Evolutionary conservation across 352 stramenopile species (phyloP).

Genomic region (Phytopythium montanum): DNA sequence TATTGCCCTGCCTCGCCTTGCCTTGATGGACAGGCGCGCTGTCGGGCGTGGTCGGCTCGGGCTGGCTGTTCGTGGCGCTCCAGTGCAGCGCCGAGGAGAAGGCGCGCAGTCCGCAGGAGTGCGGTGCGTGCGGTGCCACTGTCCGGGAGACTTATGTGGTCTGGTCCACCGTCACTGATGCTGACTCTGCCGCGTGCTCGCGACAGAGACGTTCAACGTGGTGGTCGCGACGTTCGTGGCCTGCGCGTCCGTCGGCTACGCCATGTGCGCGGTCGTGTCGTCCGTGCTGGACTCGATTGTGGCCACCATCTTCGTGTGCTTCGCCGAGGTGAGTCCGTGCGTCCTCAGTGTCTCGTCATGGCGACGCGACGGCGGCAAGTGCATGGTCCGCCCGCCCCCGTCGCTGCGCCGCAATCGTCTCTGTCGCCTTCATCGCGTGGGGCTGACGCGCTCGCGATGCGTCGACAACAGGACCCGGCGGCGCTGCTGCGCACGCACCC

Average conservation of each 20-base stretch:
- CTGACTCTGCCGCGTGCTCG: neutral
- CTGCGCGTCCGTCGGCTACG: constrained; percentile 71
- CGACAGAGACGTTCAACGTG: constrained; percentile 81
- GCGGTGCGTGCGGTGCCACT: constrained; percentile 39
- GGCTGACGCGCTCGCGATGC: too few species aligned
- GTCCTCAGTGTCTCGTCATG: too few species aligned
- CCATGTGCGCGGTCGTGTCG: constrained; percentile 83
- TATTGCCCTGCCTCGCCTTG: too few species aligned
- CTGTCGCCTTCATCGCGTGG: neutral
- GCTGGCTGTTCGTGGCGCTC: constrained; percentile 67
- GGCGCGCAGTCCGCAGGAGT: constrained; percentile 33
- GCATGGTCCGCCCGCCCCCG: neutral
- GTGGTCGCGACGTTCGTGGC: constrained; percentile 72
- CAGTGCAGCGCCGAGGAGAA: constrained; percentile 56
- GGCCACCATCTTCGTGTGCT: constrained; percentile 85
- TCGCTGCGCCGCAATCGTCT: constrained; percentile 12
- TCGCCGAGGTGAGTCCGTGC: constrained; percentile 57
- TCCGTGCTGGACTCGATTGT: constrained; percentile 84
- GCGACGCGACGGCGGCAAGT: too few species aligned
- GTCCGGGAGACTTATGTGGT: neutral
- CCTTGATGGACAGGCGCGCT: constrained; percentile 60
- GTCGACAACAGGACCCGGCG: constrained; percentile 43
- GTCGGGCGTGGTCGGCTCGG: constrained; percentile 72
- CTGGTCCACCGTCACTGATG: neutral
- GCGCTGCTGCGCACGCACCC: constrained; percentile 68